Evolutionary conservation across 352 stramenopile species (phyloP).

Genomic region (Phytopythium chamaehyphon): DNA sequence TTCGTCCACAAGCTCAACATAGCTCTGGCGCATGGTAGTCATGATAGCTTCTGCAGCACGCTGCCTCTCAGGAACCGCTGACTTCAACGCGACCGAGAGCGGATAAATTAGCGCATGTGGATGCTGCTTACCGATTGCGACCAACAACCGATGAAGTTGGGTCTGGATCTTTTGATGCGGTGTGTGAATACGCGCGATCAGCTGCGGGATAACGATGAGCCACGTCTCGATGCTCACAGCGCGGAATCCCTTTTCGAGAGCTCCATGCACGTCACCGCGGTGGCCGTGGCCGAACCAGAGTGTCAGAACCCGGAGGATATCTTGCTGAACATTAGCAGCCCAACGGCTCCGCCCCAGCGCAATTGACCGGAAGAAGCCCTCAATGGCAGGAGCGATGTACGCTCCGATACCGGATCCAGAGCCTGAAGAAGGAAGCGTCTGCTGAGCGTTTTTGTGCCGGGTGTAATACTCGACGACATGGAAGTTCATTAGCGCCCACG

Average conservation of each 20-base stretch:
- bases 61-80: conserved; percentile 83
- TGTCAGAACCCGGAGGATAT: conserved; percentile 97
- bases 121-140: conserved; percentile 90
- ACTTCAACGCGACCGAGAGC: conserved; percentile 96
- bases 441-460: conserved; percentile 23
- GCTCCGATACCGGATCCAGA: conserved; percentile 25
- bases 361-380: conserved; percentile 95
- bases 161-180: conserved; percentile 61
- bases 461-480: conserved; percentile 91
- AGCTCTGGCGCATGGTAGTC: conserved; percentile 91
- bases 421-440: conserved; percentile 11
- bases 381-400: conserved; percentile 68
- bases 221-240: conserved; percentile 96
- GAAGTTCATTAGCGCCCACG: conserved; percentile 97
- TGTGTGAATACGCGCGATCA: conserved; percentile 91
- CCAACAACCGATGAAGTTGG: conserved; percentile 87
- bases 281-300: conserved; percentile 98
- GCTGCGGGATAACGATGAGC: conserved; percentile 97
- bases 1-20: conserved; percentile 95
- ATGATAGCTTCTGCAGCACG: conserved; percentile 95
- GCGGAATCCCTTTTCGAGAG: conserved; percentile 80
- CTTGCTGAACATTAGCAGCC: conserved; percentile 96
- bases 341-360: conserved; percentile 93
- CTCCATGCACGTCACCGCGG: conserved; percentile 82
- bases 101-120: conserved; percentile 98